A percentile compares a stretch with the other conserved stretches of the same genome.
Conservation (phyloP, 1,284 basidiomycete genomes). For the Fomitopsis palustris region DNA sequence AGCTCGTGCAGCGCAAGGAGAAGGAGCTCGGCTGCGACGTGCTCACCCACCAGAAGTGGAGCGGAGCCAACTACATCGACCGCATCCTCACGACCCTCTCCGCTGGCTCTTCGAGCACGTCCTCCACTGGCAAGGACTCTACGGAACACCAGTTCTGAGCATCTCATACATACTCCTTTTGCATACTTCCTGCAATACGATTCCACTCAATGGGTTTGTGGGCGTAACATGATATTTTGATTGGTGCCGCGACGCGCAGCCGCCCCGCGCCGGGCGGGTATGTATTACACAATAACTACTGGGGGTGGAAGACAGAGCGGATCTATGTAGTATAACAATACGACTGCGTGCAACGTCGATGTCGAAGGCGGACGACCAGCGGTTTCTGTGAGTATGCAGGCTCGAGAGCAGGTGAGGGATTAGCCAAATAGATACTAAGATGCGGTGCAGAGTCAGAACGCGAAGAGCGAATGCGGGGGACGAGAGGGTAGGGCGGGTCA, state of each 20-base stretch:
- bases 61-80: conserved; percentile 86
- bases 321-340: conserved; percentile 1
- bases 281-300: conserved; percentile 1
- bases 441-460: neutral
- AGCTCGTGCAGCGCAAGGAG: conserved; percentile 84
- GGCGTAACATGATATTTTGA: neutral
- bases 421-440: neutral
- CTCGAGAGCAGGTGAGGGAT: neutral
- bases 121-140: conserved; percentile 77
- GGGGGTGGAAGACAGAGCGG: neutral
- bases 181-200: neutral
- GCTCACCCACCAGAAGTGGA: conserved; percentile 90
- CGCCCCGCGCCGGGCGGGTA: conserved; percentile 3
- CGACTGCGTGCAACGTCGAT: neutral
- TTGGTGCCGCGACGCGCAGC: neutral
- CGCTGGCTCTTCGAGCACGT: conserved; percentile 81
- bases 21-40: conserved; percentile 92
- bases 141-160: conserved; percentile 77
- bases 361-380: neutral
- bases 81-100: conserved; percentile 74
- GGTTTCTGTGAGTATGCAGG: neutral
- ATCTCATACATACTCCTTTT: neutral
- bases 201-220: neutral
- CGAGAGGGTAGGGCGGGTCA: neutral
- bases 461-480: neutral